phyloP scores from a whole-genome alignment of 176 grass and related monocot genomes.

The Oryza glumipatula region DNA sequence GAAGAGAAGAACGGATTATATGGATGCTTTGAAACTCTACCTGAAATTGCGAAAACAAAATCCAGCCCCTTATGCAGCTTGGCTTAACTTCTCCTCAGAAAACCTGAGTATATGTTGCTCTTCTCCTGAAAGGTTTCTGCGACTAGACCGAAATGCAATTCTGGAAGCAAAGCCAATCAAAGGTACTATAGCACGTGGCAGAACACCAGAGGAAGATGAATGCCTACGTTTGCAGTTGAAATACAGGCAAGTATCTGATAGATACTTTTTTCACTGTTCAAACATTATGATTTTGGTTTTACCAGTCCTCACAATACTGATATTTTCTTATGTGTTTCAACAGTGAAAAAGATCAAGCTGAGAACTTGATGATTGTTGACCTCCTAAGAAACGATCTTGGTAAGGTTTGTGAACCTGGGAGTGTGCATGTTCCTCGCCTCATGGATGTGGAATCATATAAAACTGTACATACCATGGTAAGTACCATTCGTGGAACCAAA shows the following conservation, averaged over 20 bases:
- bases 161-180: conserved; percentile 99
- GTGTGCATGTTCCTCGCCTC: conserved; percentile 69
- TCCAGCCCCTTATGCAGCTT: conserved; percentile 93
- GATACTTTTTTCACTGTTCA: background rate
- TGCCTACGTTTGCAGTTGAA: conserved; percentile 78
- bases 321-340: conserved; percentile 30
- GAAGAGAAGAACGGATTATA: conserved; percentile 59
- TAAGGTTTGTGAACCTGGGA: conserved; percentile 77
- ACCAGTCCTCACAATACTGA: background rate
- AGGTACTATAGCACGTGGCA: conserved; percentile 90
- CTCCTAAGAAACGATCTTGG: conserved; percentile 92
- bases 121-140: conserved; percentile 93
- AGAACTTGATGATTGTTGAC: conserved; percentile 98
- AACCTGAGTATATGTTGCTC: conserved; percentile 88
- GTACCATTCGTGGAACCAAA: conserved; percentile 72
- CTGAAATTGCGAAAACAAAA: conserved; percentile 82
- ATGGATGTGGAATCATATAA: conserved; percentile 95
- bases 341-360: conserved; percentile 97
- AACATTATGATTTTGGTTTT: background rate
- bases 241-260: conserved; percentile 68
- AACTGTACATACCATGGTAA: conserved; percentile 92
- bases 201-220: conserved; percentile 86
- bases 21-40: conserved; percentile 71
- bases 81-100: conserved; percentile 88
- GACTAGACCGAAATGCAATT: conserved; percentile 58